phyloP scores from a whole-genome alignment of 2,329 filamentous ascomycete genomes.

The Ceratocystis colombiana region DNA sequence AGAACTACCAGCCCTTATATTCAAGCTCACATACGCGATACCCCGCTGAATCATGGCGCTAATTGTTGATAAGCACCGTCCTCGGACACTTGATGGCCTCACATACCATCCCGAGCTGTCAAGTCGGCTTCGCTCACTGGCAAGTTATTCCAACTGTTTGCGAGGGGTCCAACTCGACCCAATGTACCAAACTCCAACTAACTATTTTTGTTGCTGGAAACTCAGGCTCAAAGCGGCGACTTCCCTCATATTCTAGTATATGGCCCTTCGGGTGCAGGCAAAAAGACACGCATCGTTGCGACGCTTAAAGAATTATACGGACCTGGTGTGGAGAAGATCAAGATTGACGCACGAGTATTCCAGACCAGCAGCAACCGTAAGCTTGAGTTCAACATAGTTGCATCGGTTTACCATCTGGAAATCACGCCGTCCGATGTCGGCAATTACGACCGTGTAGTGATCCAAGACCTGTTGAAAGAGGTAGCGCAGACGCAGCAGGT shows the following conservation, averaged over 20 bases:
- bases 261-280: constrained; percentile 89
- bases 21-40: background rate
- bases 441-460: constrained; percentile 88
- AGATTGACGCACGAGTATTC: constrained; percentile 95
- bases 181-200: background rate
- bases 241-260: constrained; percentile 97
- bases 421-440: constrained; percentile 96
- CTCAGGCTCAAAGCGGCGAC: constrained; percentile 85
- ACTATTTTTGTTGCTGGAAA: constrained; percentile 6
- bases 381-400: constrained; percentile 97
- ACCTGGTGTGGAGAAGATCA: constrained; percentile 97
- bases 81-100: constrained; percentile 63
- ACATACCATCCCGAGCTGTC: constrained; percentile 87
- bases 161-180: background rate
- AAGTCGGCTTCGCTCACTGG: constrained; percentile 72
- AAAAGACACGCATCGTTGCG: constrained; percentile 93
- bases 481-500: constrained; percentile 98
- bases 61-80: constrained; percentile 62
- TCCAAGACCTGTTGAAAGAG: constrained; percentile 93
- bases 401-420: constrained; percentile 94
- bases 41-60: constrained; percentile 47
- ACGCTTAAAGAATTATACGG: constrained; percentile 93
- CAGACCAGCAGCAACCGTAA: constrained; percentile 93
- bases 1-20: background rate
- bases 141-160: constrained; percentile 38